phyloP scores from a whole-genome alignment of 164 flowering plant genomes.

The Kingdonia uniflora region DNA sequence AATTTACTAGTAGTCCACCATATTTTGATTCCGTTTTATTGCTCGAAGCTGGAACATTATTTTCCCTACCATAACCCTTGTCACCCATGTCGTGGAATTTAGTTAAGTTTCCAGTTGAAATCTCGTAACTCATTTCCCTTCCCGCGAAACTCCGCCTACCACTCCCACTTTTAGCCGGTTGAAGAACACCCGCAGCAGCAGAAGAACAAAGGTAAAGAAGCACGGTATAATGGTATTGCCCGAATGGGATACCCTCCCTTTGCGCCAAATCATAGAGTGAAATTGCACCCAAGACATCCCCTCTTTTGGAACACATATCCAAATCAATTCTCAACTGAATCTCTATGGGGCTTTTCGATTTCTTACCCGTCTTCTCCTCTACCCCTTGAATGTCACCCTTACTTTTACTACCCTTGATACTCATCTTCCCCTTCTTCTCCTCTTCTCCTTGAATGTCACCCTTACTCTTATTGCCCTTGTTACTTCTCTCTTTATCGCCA shows the following conservation, averaged over 20 bases:
- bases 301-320: slow-evolving; percentile 74
- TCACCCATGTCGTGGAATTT: slow-evolving; percentile 8
- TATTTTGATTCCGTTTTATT: no score
- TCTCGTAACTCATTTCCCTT: slow-evolving; percentile 9
- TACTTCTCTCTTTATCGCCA: slow-evolving; percentile 6
- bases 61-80: slow-evolving; percentile 1
- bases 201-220: slow-evolving; percentile 78
- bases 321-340: slow-evolving; percentile 28
- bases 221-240: slow-evolving; percentile 68
- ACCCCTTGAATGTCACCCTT: slow-evolving; percentile 7
- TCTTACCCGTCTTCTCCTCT: slow-evolving; percentile 16
- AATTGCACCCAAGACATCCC: slow-evolving; percentile 71
- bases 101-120: slow-evolving; percentile 10
- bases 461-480: not conserved
- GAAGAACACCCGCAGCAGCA: slow-evolving; percentile 69
- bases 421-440: slow-evolving; percentile 15
- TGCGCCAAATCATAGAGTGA: slow-evolving; percentile 48
- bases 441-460: slow-evolving; percentile 8
- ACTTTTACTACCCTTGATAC: slow-evolving; percentile 8
- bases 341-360: slow-evolving; percentile 24
- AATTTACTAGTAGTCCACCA: no score
- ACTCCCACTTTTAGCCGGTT: slow-evolving; percentile 72
- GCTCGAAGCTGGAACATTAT: not conserved
- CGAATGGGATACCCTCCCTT: slow-evolving; percentile 44
- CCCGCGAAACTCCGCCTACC: slow-evolving; percentile 24